These are phyloP conservation scores for Aphanocladium album DNA, from an alignment of 2,329 filamentous ascomycete species.

Conservation along the genomic window DNA sequence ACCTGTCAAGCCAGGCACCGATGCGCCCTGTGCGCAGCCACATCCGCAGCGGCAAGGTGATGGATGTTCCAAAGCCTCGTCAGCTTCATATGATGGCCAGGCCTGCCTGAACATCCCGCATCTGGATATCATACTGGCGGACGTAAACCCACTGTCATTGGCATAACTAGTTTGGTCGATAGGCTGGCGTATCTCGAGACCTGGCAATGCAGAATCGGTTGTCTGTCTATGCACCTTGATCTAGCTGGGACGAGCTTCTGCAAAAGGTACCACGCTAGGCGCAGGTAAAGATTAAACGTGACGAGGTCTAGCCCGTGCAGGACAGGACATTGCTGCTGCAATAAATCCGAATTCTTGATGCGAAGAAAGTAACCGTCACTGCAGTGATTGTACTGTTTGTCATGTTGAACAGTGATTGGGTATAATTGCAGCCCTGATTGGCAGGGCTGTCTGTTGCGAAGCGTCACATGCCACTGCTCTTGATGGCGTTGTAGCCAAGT, in stretches of 20 bases:
- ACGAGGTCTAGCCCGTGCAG: neutral
- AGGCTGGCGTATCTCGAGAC: neutral
- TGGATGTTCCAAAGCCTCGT: no score
- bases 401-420: neutral
- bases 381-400: neutral
- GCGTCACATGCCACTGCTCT: neutral
- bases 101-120: no score
- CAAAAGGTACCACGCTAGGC: neutral
- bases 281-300: no score
- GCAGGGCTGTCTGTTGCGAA: neutral
- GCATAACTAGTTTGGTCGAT: neutral
- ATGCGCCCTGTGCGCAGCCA: neutral
- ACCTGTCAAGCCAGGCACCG: no score
- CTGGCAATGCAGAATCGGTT: neutral
- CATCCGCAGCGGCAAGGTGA: no score
- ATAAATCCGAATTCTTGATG: no score
- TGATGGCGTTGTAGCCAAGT: neutral
- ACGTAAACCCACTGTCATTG: neutral
- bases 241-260: neutral
- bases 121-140: neutral
- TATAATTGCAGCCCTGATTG: neutral
- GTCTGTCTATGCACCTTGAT: neutral
- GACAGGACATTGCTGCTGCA: no score
- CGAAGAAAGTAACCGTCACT: no score
- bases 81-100: no score